Evolutionary conservation across 805 yeast species (phyloP), one percentile per base, ranked within the genome.

Genomic region (Candida ipomoeae): DNA sequence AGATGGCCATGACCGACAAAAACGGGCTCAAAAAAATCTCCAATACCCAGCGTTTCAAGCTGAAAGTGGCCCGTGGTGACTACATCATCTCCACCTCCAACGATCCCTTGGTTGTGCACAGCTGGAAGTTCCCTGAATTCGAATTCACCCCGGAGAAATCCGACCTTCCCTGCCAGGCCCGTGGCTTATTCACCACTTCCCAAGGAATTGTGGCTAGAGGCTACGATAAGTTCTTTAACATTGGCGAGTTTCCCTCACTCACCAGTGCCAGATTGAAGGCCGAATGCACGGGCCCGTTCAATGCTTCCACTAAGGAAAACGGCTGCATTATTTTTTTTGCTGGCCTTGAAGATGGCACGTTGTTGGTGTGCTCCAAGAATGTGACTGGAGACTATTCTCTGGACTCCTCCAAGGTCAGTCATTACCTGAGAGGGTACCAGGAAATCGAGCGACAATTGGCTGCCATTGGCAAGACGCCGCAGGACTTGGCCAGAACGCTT

Each of bases 91-190:
- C 48, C 36, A 55, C 52, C 40, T 45, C 38, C 41, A 51, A 26
- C 11, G 53, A 55, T 33, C 54, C 42, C 45, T 58, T 43, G 23
- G 38, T 20, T 17, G 39, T 63, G 10, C 56, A 55, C 29, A 55
- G 58, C 46, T 92, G 98, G 98, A 87, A 84, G 65, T 90, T 89
- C 68, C 82, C 84, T 51, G 99, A 92, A 57, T 91, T 89, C 87
- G 97, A 88, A 59, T 92, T 88, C 62, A 81, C 82, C 15, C 79
- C 75, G 48, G 69, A 72, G 8, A 77, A 77, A 3, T 69, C 81
- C 5, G 52, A 50, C 1, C 69, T 92, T 7, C 96, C 97, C 0
- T 74, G 82, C 5, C 69, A 82, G 46, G 96, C 97, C 0, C 76
- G 99, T 49, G 99, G 99, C 0, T 65, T 92, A 14, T 92, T 92